Percentiles rank a stretch among this genome's conserved stretches.
These are phyloP conservation scores for Geosmithia putterillii DNA, from an alignment of 2,329 filamentous ascomycete genomes.

Conservation along the genomic window DNA sequence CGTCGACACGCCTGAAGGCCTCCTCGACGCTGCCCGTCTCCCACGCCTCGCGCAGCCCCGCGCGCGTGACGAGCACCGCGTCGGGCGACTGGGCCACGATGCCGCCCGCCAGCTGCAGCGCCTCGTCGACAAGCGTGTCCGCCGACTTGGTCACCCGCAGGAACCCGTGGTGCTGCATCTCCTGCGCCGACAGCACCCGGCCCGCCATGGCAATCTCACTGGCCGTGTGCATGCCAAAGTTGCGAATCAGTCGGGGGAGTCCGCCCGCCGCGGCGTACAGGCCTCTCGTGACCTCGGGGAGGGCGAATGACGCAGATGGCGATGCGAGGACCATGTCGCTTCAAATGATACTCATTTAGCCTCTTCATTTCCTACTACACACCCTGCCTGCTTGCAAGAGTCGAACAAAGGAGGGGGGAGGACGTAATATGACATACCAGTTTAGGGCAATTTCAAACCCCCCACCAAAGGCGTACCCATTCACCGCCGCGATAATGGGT, in stretches of 20 bases:
- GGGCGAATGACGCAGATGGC: conserved; percentile 34
- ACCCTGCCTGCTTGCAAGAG: too few species aligned
- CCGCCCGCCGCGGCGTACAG: conserved; percentile 40
- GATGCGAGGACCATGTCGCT: conserved; percentile 41
- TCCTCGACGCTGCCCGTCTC: conserved; percentile 26
- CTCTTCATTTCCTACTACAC: too few species aligned
- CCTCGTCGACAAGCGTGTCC: conserved; percentile 21
- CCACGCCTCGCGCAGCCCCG: conserved; percentile 23
- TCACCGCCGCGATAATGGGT: conserved; percentile 47
- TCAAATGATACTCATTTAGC: not conserved
- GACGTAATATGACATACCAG: conserved; percentile 24
- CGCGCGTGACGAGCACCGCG: conserved; percentile 25
- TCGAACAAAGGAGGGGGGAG: not conserved
- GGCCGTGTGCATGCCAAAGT: conserved; percentile 29
- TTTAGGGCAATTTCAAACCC: conserved; percentile 44
- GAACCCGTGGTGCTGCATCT: conserved; percentile 19
- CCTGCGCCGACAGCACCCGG: conserved; percentile 27
- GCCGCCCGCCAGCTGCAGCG: conserved; percentile 18
- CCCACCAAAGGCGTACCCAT: conserved; percentile 43
- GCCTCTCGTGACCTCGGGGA: conserved; percentile 42
- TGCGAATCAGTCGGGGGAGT: conserved; percentile 35
- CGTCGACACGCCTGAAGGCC: conserved; percentile 23
- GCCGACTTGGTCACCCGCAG: conserved; percentile 11
- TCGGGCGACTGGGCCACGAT: conserved; percentile 21
- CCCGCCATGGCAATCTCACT: conserved; percentile 37